Evolutionary conservation across 1,284 basidiomycete genomes (phyloP).

Genomic region (Boletus smithii): DNA sequence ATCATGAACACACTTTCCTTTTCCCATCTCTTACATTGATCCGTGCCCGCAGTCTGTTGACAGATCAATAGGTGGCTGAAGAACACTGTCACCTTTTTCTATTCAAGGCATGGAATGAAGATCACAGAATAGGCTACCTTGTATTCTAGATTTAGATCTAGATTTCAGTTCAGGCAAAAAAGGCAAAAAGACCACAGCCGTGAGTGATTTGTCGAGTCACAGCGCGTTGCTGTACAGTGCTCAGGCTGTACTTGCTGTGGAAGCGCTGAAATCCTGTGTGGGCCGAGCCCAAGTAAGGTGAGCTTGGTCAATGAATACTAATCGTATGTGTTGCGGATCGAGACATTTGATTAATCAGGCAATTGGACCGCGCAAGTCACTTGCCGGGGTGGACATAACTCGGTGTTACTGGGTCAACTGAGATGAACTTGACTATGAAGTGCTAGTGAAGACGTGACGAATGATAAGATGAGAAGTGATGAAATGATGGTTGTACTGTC

Average conservation of each 20-base stretch:
- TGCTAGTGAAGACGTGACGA: not conserved
- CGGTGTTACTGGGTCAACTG: not conserved
- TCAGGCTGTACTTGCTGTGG: conserved; percentile 19
- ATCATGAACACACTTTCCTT: too few species aligned
- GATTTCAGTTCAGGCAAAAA: not conserved
- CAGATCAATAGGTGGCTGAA: not conserved
- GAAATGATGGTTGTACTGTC: not conserved
- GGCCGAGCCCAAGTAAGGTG: not conserved
- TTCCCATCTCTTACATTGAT: too few species aligned
- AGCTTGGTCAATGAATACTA: not conserved
- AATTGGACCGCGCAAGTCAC: too few species aligned
- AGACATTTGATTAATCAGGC: not conserved
- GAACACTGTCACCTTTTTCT: not conserved
- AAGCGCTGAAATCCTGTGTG: conserved; percentile 15
- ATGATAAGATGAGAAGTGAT: not conserved
- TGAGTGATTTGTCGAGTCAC: not conserved
- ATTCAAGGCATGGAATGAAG: conserved; percentile 5
- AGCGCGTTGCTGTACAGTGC: conserved; percentile 16
- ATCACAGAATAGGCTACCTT: conserved; percentile 8
- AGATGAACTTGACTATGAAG: too few species aligned
- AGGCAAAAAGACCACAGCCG: not conserved
- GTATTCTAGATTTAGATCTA: not conserved
- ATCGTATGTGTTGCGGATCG: not conserved
- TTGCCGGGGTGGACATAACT: too few species aligned
- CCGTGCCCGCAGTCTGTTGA: not conserved